phyloP scores from a whole-genome alignment of 495 filamentous ascomycete genomes.

The Penicillium ucsense region DNA sequence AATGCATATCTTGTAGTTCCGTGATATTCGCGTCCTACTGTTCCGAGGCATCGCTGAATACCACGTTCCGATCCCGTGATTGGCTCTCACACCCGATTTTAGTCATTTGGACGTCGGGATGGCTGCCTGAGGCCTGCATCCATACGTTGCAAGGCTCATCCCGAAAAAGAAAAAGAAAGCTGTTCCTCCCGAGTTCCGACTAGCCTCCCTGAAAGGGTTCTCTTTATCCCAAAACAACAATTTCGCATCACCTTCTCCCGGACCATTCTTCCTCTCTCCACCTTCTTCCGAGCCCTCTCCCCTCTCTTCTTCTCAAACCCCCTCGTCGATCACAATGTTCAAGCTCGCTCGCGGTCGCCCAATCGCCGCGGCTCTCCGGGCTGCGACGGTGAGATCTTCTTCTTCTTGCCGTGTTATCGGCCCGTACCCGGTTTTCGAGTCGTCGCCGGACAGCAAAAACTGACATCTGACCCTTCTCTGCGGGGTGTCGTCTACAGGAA shows the following conservation, averaged over 20 bases:
- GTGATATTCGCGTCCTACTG: conserved; percentile 18
- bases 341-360: conserved; percentile 61
- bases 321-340: conserved; percentile 48
- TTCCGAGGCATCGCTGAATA: conserved; percentile 14
- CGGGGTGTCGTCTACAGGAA: conserved; percentile 22
- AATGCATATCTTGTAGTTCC: conserved; percentile 4
- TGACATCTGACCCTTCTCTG: conserved; percentile 6
- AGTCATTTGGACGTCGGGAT: conserved; percentile 10
- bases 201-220: conserved; percentile 5
- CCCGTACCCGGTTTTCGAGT: conserved; percentile 4
- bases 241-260: neutral
- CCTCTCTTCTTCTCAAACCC: conserved; percentile 17
- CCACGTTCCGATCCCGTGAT: conserved; percentile 13
- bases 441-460: conserved; percentile 7
- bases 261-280: neutral
- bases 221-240: neutral
- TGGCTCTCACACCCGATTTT: conserved; percentile 17
- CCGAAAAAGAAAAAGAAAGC: conserved; percentile 38
- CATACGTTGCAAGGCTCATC: conserved; percentile 17
- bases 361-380: conserved; percentile 55
- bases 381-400: conserved; percentile 45
- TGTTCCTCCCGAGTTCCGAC: conserved; percentile 23
- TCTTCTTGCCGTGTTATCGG: conserved; percentile 7
- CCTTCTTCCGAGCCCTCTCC: conserved; percentile 8
- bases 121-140: no score